phyloP scores from a whole-genome alignment of 192 early-diverging fungal genomes.

The Fimicolochytrium jonesii region DNA sequence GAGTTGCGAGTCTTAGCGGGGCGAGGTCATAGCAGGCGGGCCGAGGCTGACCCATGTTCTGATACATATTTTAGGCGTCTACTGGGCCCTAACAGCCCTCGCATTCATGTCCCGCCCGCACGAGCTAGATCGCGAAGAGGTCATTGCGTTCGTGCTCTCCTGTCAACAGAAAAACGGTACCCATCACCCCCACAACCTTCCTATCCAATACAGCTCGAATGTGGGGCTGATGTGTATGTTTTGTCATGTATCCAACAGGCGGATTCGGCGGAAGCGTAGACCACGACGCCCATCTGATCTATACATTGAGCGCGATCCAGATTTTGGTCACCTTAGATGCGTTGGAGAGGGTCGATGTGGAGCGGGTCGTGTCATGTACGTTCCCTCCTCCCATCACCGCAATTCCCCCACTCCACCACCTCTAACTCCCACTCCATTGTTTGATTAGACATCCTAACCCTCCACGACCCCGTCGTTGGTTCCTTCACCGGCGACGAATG shows the following conservation, averaged over 20 bases:
- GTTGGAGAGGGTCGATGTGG: constrained; percentile 66
- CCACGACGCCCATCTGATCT: constrained; percentile 88
- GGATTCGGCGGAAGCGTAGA: constrained; percentile 84
- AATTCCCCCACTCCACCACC: no score
- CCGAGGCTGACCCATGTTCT: background rate
- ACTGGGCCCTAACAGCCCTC: constrained; percentile 88
- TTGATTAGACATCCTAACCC: no score
- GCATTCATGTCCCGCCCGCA: constrained; percentile 62
- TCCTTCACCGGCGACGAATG: constrained; percentile 88
- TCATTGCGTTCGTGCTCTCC: constrained; percentile 74
- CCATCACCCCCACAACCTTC: background rate
- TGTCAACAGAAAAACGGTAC: constrained; percentile 79
- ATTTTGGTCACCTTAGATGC: constrained; percentile 78
- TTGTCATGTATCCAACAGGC: no score
- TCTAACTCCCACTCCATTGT: no score
- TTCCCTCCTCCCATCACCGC: no score
- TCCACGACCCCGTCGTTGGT: no score
- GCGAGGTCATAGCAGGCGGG: background rate
- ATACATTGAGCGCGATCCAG: constrained; percentile 90
- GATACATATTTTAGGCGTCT: constrained; percentile 45
- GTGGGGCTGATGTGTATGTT: no score
- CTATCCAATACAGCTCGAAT: background rate
- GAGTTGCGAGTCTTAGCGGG: background rate
- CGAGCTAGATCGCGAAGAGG: constrained; percentile 62
- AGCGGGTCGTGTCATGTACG: constrained; percentile 68